Percentiles rank a stretch among this genome's conserved stretches.
Evolutionary conservation across 768 basidiomycete genomes (phyloP).

Genomic region (Suillus paluster): DNA sequence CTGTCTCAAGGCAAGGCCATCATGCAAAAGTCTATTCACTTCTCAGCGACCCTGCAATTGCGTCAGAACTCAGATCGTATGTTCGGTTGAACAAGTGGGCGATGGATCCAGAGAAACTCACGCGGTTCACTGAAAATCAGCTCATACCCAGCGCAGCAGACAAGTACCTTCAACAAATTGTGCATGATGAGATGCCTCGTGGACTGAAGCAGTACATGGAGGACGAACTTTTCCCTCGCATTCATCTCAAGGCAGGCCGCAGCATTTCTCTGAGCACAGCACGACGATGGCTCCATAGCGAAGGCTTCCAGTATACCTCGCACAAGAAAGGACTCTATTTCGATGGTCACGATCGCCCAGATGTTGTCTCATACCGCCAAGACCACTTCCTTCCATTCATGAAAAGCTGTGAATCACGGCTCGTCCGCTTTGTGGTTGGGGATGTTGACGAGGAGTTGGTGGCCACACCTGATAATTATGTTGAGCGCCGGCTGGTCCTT

Average conservation of each 20-base stretch:
- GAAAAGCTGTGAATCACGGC: no score
- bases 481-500: no score
- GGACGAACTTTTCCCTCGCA: neutral
- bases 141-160: conserved; percentile 23
- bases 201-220: conserved; percentile 7
- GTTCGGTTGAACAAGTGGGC: conserved; percentile 37
- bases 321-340: conserved; percentile 41
- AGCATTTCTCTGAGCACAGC: conserved; percentile 8
- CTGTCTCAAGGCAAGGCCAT: no score
- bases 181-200: neutral
- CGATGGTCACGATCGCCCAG: conserved; percentile 42
- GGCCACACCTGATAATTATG: no score
- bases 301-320: conserved; percentile 30
- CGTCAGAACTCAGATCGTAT: conserved; percentile 1
- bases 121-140: no score
- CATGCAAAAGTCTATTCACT: conserved; percentile 4
- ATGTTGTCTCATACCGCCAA: conserved; percentile 37
- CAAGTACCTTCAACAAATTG: neutral
- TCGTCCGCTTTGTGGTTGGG: no score
- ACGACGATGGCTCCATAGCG: neutral
- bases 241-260: neutral
- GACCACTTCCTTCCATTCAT: no score
- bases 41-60: conserved; percentile 5
- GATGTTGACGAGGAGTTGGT: no score
- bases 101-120: conserved; percentile 37